Percentiles rank a stretch among this genome's conserved stretches.
Evolutionary conservation across 768 basidiomycete species (phyloP).

Genomic region (Leucocoprinus sp.): DNA sequence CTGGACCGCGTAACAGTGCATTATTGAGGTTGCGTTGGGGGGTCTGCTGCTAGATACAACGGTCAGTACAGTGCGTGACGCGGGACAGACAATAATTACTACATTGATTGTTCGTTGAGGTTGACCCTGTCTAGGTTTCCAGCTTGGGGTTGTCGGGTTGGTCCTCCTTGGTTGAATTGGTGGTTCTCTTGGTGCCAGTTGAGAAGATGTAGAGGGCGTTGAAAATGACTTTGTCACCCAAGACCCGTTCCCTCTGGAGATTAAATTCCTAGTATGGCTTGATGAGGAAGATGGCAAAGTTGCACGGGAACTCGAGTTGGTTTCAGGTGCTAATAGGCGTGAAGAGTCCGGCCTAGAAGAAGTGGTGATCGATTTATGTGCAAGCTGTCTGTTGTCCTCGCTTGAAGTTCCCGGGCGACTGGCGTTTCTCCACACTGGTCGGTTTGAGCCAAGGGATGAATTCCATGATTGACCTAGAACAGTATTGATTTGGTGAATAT

Average conservation of each 20-base stretch:
- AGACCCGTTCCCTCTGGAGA: background rate
- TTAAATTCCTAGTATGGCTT: background rate
- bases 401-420: background rate
- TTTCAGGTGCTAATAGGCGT: background rate
- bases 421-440: background rate
- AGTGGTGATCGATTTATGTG: background rate
- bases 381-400: conserved; percentile 3
- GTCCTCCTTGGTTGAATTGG: background rate
- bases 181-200: background rate
- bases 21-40: background rate
- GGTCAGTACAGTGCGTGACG: background rate
- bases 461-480: conserved; percentile 1
- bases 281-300: background rate
- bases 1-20: background rate
- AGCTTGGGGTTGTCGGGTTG: background rate
- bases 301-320: background rate
- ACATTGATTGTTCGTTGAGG: background rate
- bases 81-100: background rate
- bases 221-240: background rate
- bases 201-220: background rate
- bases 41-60: background rate
- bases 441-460: background rate
- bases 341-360: background rate
- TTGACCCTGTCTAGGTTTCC: background rate
- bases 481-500: background rate